These are phyloP conservation scores for Suhomyces emberorum DNA, from an alignment of 805 yeast genomes.

Conservation along the genomic window DNA sequence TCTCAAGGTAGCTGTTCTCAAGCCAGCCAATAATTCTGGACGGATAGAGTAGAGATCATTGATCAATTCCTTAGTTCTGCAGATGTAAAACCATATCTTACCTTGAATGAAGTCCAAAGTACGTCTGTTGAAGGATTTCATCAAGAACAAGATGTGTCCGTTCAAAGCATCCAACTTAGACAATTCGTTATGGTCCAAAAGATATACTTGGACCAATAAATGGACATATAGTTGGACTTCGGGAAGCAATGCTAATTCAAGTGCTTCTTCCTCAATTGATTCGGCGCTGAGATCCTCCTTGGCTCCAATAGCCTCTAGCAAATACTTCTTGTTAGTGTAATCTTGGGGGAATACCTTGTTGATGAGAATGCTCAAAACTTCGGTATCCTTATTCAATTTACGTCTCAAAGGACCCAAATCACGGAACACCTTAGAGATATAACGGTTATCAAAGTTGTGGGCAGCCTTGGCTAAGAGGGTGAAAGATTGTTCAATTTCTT, in stretches of 20 bases:
- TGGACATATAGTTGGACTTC: conserved; percentile 80
- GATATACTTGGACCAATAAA: conserved; percentile 70
- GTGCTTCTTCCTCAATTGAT: conserved; percentile 4
- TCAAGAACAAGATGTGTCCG: conserved; percentile 45
- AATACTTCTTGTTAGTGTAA: conserved; percentile 39
- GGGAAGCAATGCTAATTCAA: conserved; percentile 46
- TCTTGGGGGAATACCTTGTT: conserved; percentile 52
- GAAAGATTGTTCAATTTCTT: conserved; percentile 42
- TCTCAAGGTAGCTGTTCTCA: conserved; percentile 86
- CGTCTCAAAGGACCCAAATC: conserved; percentile 76
- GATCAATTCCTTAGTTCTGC: conserved; percentile 69
- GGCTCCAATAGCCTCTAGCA: conserved; percentile 33
- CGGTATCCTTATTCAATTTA: conserved; percentile 45
- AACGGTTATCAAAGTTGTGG: conserved; percentile 76
- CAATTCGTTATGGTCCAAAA: conserved; percentile 60
- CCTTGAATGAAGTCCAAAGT: conserved; percentile 84
- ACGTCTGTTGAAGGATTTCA: conserved; percentile 70
- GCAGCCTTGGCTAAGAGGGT: conserved; percentile 59
- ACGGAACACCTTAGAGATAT: conserved; percentile 79
- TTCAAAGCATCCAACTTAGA: conserved; percentile 53
- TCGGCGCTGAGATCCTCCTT: conserved; percentile 10
- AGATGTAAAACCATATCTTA: conserved; percentile 88
- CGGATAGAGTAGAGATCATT: conserved; percentile 56
- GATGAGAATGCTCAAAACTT: conserved; percentile 54
- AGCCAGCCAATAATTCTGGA: conserved; percentile 64